These are phyloP conservation scores for Coemansia sp. DNA, from an alignment of 192 early-diverging fungal genomes.

Conservation along the genomic window DNA sequence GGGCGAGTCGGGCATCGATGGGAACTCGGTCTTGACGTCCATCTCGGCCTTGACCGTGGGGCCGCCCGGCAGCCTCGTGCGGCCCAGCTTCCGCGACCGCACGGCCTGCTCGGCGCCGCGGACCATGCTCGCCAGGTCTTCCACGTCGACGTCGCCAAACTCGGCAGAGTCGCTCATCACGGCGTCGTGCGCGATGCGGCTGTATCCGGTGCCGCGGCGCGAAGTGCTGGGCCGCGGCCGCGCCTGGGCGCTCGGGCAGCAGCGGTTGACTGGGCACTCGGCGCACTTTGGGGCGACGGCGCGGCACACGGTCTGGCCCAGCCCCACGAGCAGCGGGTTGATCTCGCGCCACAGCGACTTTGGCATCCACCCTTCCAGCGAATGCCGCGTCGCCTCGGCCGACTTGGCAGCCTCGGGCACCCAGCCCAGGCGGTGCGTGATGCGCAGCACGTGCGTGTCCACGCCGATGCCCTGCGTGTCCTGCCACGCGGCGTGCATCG, in stretches of 20 bases:
- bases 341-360: conserved; percentile 80
- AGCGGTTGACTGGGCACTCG: conserved; percentile 73
- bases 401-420: conserved; percentile 66
- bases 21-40: conserved; percentile 15
- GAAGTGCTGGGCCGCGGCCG: conserved; percentile 1
- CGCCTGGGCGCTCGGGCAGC: conserved; percentile 57
- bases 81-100: conserved; percentile 44
- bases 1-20: conserved; percentile 39
- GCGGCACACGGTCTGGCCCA: conserved; percentile 81
- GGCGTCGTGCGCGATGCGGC: conserved; percentile 18
- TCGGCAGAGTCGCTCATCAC: conserved; percentile 27
- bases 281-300: conserved; percentile 73
- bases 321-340: conserved; percentile 88
- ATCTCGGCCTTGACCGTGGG: conserved; percentile 9
- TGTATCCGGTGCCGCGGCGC: conserved; percentile 2
- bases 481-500: conserved; percentile 84
- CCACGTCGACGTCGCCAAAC: conserved; percentile 42
- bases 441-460: conserved; percentile 93
- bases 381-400: conserved; percentile 79
- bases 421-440: conserved; percentile 88
- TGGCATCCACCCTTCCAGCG: conserved; percentile 79
- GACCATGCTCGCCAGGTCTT: conserved; percentile 48
- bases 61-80: conserved; percentile 13
- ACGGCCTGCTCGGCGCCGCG: conserved; percentile 46
- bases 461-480: conserved; percentile 90